Evolutionary conservation across 2,329 filamentous ascomycete genomes (phyloP).

Genomic region (Apiospora hydei): DNA sequence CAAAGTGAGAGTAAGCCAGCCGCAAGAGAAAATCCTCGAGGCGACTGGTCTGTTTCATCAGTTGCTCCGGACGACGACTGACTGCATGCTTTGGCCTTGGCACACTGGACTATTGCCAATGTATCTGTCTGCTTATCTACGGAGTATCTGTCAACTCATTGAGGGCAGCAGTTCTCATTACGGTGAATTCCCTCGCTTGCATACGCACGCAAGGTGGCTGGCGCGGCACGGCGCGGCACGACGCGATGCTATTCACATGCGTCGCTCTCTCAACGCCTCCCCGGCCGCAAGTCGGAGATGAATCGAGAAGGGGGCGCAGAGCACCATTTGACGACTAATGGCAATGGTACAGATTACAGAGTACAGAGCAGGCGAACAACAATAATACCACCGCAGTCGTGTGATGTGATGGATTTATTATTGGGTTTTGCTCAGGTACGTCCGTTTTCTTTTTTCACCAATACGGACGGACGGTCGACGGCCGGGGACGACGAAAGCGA

Average conservation of each 20-base stretch:
- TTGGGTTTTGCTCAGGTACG: background rate
- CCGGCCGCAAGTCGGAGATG: background rate
- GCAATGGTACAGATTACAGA: background rate
- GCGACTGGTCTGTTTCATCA: background rate
- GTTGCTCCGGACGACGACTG: background rate
- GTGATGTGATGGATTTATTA: background rate
- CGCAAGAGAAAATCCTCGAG: background rate
- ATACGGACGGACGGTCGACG: background rate
- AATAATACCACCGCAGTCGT: background rate
- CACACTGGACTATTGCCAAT: background rate
- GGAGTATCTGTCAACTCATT: background rate
- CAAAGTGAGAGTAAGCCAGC: too few relatives aligned
- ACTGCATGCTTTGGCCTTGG: background rate
- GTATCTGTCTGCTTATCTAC: background rate
- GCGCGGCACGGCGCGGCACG: background rate
- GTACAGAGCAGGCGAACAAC: too few relatives aligned
- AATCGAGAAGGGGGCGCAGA: background rate
- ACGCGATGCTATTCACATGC: background rate
- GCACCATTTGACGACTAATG: background rate
- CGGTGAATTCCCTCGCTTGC: background rate
- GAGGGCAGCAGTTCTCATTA: background rate
- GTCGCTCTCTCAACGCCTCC: background rate
- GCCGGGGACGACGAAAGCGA: background rate
- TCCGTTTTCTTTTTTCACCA: background rate
- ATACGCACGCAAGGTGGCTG: background rate